Conservation (phyloP, 192 early-diverging fungal genomes). For the Oehlia diaphana region DNA sequence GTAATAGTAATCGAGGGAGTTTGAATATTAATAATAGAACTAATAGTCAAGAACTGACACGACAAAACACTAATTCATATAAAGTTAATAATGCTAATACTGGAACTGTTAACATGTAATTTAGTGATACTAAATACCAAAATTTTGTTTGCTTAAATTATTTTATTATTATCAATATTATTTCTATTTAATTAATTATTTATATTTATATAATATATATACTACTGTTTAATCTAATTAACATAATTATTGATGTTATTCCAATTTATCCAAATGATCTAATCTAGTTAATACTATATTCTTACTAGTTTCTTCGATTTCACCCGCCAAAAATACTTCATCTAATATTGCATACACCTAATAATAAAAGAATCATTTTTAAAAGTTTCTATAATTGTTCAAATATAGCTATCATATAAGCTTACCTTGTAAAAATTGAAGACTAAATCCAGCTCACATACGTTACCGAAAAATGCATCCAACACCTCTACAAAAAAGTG, state of each 20-base stretch:
- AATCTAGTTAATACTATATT: constrained; percentile 71
- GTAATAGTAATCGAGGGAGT: background rate
- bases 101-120: background rate
- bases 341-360: constrained; percentile 95
- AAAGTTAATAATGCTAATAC: background rate
- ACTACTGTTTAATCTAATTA: background rate
- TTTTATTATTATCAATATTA: no score
- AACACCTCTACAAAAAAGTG: constrained; percentile 99
- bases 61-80: background rate
- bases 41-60: no score
- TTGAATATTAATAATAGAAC: no score
- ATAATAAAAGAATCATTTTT: constrained; percentile 1
- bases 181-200: background rate
- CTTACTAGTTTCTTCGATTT: constrained; percentile 96
- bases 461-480: constrained; percentile 97
- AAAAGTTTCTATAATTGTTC: background rate
- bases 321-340: constrained; percentile 97
- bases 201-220: background rate
- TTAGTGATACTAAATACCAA: background rate
- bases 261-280: constrained; percentile 75
- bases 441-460: constrained; percentile 97
- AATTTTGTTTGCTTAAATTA: no score
- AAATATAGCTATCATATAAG: background rate
- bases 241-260: constrained; percentile 37
- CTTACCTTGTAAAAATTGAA: constrained; percentile 94